Conservation (phyloP, 106 monocot species). For the Platanthera zijinensis region DNA sequence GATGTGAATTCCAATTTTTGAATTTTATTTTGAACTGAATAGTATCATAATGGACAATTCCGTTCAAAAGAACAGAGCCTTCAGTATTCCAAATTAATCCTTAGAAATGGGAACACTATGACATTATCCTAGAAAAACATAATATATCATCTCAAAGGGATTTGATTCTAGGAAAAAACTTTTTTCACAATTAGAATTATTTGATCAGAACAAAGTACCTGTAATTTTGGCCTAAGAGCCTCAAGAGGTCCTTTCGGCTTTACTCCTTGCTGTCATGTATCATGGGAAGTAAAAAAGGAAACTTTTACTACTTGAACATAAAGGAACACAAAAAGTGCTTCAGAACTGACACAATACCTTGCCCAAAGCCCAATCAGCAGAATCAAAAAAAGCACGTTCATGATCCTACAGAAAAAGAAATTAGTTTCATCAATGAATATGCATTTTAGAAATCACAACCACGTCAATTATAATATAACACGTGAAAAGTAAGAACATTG, state of each 20-base stretch:
- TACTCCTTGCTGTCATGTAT: slow-evolving; percentile 68
- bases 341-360: slow-evolving; percentile 44
- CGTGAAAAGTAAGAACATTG: background rate
- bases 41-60: too few species aligned
- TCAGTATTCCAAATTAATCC: too few species aligned
- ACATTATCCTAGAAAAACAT: too few species aligned
- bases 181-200: too few species aligned
- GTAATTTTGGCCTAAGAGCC: slow-evolving; percentile 90
- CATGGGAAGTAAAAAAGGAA: background rate
- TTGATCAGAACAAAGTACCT: slow-evolving; percentile 29
- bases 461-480: background rate
- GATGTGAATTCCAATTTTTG: too few species aligned
- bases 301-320: background rate
- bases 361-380: slow-evolving; percentile 98
- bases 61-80: too few species aligned
- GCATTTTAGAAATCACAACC: background rate
- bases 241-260: slow-evolving; percentile 92
- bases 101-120: too few species aligned
- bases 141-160: too few species aligned
- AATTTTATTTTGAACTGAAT: too few species aligned
- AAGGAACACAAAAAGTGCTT: background rate
- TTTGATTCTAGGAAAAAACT: too few species aligned
- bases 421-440: background rate
- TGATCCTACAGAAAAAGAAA: slow-evolving; percentile 54
- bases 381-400: slow-evolving; percentile 97